Conservation (phyloP, 2,329 filamentous ascomycete genomes). For the Ploettnerulaceae sp. region DNA sequence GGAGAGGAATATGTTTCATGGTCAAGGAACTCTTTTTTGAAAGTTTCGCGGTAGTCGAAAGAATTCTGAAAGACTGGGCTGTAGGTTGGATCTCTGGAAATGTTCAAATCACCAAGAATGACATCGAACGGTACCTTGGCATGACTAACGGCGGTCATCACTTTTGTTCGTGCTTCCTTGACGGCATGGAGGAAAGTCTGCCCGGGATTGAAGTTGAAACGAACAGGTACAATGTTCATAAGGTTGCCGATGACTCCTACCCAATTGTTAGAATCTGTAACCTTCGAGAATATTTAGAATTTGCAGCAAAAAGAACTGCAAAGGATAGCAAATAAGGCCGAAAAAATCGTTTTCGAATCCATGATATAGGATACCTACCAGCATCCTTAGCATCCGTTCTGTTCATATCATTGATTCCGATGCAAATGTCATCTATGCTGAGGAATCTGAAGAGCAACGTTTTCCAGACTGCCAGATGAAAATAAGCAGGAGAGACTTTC, state of each 20-base stretch:
- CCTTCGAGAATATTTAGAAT: no score
- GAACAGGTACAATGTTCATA: constrained; percentile 19
- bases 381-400: not conserved
- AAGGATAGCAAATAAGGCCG: no score
- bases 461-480: constrained; percentile 40
- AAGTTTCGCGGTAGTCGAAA: constrained; percentile 38
- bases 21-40: constrained; percentile 1
- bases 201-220: constrained; percentile 5
- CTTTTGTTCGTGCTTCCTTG: constrained; percentile 15
- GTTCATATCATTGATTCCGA: constrained; percentile 44
- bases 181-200: constrained; percentile 25
- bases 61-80: constrained; percentile 33
- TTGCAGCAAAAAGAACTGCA: no score
- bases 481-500: constrained; percentile 40
- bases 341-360: no score
- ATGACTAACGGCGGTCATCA: constrained; percentile 37
- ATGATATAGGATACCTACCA: not conserved
- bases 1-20: constrained; percentile 1
- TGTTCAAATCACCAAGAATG: constrained; percentile 41
- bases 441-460: constrained; percentile 13
- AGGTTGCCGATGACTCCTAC: constrained; percentile 14
- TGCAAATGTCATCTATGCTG: constrained; percentile 25
- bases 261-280: not conserved
- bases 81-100: constrained; percentile 35
- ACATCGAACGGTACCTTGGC: constrained; percentile 46